phyloP scores from a whole-genome alignment of 495 filamentous ascomycete species.

The Neurospora sublineolata region DNA sequence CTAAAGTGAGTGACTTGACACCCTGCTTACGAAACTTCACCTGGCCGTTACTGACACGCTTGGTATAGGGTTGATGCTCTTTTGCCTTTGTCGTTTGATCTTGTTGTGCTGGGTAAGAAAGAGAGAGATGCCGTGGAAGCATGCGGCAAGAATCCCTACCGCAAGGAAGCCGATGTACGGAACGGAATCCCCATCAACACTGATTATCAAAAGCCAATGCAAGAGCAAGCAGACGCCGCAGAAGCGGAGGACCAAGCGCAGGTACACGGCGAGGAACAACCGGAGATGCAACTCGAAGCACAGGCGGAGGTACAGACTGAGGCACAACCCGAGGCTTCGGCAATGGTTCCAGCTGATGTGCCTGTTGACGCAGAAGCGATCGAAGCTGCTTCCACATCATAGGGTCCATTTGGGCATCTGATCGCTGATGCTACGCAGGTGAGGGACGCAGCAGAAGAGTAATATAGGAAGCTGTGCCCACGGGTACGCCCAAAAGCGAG shows the following conservation, averaged over 20 bases:
- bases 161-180: conserved; percentile 29
- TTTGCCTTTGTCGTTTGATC: conserved; percentile 38
- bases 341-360: not conserved
- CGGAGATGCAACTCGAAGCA: not conserved
- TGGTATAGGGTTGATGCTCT: conserved; percentile 16
- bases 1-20: conserved; percentile 37
- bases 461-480: not conserved
- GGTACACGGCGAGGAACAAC: not conserved
- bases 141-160: conserved; percentile 32
- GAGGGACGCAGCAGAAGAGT: conserved; percentile 1
- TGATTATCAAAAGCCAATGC: not conserved
- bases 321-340: not conserved
- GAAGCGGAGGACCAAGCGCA: not conserved
- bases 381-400: not conserved
- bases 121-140: conserved; percentile 31
- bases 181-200: conserved; percentile 24
- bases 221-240: not conserved
- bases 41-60: not conserved
- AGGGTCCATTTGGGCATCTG: not conserved
- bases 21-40: not conserved
- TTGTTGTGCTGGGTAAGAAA: conserved; percentile 37
- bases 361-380: not conserved
- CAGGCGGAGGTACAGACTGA: not conserved
- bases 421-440: not conserved
- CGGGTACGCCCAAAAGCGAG: not conserved